These are phyloP conservation scores for Henckelia pumila DNA, from an alignment of 257 asterid genomes.

Conservation along the genomic window DNA sequence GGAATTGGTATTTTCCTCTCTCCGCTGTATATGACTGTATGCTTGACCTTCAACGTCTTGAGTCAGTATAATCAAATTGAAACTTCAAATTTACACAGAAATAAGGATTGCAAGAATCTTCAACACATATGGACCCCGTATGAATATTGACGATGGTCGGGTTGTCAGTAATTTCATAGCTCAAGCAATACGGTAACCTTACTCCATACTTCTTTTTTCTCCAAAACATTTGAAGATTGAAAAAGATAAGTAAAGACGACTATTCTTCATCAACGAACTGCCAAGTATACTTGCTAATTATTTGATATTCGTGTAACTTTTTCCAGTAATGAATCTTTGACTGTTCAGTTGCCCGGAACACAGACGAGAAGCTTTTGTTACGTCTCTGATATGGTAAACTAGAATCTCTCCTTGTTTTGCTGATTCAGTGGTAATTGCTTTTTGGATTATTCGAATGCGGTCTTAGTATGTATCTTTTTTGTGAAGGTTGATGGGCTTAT, in stretches of 20 bases:
- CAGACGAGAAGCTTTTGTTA: constrained; percentile 75
- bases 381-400: constrained; percentile 52
- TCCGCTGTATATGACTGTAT: constrained; percentile 3
- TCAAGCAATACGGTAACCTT: constrained; percentile 77
- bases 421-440: background rate
- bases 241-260: background rate
- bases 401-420: background rate
- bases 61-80: background rate
- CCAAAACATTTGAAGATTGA: background rate
- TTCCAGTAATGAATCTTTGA: constrained; percentile 75
- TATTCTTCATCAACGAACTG: background rate
- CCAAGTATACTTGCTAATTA: background rate
- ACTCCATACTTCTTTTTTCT: background rate
- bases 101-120: constrained; percentile 95
- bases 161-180: constrained; percentile 96
- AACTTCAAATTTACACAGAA: constrained; percentile 36
- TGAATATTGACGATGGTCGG: constrained; percentile 95
- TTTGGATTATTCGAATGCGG: background rate
- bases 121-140: constrained; percentile 95
- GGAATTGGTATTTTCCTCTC: constrained; percentile 60
- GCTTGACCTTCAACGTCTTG: background rate
- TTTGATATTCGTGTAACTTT: background rate
- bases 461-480: background rate
- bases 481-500: constrained; percentile 60
- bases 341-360: constrained; percentile 93